phyloP scores from a whole-genome alignment of 371 early-diverging fungal genomes.

The Dipsacomyces acuminosporus region DNA sequence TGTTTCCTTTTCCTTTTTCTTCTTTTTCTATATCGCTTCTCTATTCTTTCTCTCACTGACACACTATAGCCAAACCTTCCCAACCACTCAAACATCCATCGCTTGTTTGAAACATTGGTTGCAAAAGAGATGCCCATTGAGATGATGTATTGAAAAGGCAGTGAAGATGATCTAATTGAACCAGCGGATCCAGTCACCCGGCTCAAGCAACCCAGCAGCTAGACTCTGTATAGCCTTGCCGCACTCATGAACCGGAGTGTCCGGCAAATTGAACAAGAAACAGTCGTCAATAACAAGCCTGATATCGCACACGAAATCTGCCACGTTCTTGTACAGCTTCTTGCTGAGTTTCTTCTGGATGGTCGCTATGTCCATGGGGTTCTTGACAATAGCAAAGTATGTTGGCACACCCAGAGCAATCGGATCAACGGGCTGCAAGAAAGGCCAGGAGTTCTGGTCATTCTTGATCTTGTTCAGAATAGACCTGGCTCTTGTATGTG shows the following conservation, averaged over 20 bases:
- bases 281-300: conserved; percentile 80
- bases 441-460: conserved; percentile 71
- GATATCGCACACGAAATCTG: conserved; percentile 58
- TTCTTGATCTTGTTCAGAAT: conserved; percentile 53
- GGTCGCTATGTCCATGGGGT: conserved; percentile 99
- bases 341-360: conserved; percentile 68
- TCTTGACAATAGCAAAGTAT: conserved; percentile 78
- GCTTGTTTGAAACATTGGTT: no score
- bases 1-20: background rate
- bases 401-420: conserved; percentile 76
- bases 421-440: conserved; percentile 93
- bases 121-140: no score
- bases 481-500: conserved; percentile 13
- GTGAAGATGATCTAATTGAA: no score
- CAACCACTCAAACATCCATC: no score
- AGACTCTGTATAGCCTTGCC: conserved; percentile 63
- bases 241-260: conserved; percentile 71
- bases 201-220: conserved; percentile 57
- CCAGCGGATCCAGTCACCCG: conserved; percentile 29
- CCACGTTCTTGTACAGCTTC: conserved; percentile 23
- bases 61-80: no score
- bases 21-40: background rate
- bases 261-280: conserved; percentile 78
- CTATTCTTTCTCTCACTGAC: background rate
- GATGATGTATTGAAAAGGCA: no score